These are phyloP conservation scores for Blastobotrys illinoisensis DNA, from an alignment of 1,139 yeast species.

Conservation along the genomic window DNA sequence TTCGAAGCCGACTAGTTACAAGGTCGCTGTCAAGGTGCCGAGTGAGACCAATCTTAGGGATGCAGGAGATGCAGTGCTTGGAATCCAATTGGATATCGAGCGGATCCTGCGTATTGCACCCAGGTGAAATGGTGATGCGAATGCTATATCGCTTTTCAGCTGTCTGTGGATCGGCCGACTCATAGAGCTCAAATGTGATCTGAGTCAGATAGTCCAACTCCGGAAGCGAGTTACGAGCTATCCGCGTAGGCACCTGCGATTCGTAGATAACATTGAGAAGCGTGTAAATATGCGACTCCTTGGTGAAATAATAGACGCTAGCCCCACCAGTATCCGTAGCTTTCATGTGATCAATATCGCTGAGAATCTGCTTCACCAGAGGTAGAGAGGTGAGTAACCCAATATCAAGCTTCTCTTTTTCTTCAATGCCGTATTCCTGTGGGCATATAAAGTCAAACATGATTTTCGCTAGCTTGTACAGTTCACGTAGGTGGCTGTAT, in stretches of 20 bases:
- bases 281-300: slow-evolving; percentile 95
- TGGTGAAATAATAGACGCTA: slow-evolving; percentile 86
- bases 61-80: slow-evolving; percentile 94
- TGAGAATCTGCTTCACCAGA: slow-evolving; percentile 77
- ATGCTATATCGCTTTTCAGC: slow-evolving; percentile 81
- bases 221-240: slow-evolving; percentile 91
- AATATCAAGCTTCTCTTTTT: slow-evolving; percentile 91
- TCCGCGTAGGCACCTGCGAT: slow-evolving; percentile 89
- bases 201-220: slow-evolving; percentile 95
- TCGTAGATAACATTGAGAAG: slow-evolving; percentile 85
- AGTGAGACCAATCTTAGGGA: slow-evolving; percentile 83
- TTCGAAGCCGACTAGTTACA: slow-evolving; percentile 74
- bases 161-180: slow-evolving; percentile 50
- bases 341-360: slow-evolving; percentile 76
- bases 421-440: slow-evolving; percentile 96
- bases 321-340: slow-evolving; percentile 67
- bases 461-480: slow-evolving; percentile 85
- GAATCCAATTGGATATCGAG: slow-evolving; percentile 93
- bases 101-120: slow-evolving; percentile 97
- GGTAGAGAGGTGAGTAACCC: slow-evolving; percentile 94
- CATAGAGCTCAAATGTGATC: slow-evolving; percentile 88
- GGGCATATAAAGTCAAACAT: slow-evolving; percentile 97
- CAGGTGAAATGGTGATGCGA: slow-evolving; percentile 86
- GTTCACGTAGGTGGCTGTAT: slow-evolving; percentile 75
- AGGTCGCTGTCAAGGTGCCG: slow-evolving; percentile 91